These are phyloP conservation scores for Fragilaria radians DNA, from an alignment of 108 stramenopile genomes.

Conservation along the genomic window DNA sequence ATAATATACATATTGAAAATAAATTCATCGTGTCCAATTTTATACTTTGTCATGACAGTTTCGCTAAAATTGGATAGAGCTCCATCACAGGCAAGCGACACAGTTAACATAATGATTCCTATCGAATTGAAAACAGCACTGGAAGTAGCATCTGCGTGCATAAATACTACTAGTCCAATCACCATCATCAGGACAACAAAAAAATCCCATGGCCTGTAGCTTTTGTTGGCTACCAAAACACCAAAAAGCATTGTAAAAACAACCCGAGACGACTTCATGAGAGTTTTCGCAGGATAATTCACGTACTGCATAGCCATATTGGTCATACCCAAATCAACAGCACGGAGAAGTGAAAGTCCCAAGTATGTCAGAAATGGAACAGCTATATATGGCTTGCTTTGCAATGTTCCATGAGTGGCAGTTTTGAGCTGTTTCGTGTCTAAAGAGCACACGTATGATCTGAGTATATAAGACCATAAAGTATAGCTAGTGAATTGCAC, in stretches of 20 bases:
- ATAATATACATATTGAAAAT: slow-evolving; percentile 82
- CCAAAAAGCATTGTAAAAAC: slow-evolving; percentile 92
- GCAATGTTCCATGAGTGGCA: neutral
- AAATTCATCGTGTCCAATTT: slow-evolving; percentile 88
- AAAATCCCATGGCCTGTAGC: slow-evolving; percentile 60
- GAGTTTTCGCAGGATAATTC: slow-evolving; percentile 88
- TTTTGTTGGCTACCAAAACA: slow-evolving; percentile 55
- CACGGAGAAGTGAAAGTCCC: slow-evolving; percentile 64
- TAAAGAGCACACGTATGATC: slow-evolving; percentile 36
- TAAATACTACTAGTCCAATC: slow-evolving; percentile 70
- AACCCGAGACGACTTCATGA: slow-evolving; percentile 77
- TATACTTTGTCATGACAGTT: slow-evolving; percentile 69
- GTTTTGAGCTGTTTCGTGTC: slow-evolving; percentile 12
- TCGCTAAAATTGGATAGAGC: slow-evolving; percentile 81
- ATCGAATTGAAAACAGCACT: slow-evolving; percentile 70
- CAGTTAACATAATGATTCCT: slow-evolving; percentile 79
- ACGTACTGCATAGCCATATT: slow-evolving; percentile 89
- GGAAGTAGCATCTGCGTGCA: slow-evolving; percentile 81
- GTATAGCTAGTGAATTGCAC: slow-evolving; percentile 80
- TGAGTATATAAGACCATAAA: slow-evolving; percentile 40
- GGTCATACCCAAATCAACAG: slow-evolving; percentile 83
- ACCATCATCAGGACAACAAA: slow-evolving; percentile 77
- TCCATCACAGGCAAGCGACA: slow-evolving; percentile 76
- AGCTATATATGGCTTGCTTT: neutral
- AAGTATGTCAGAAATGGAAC: slow-evolving; percentile 71